Percentiles rank a stretch among this genome's conserved stretches.
phyloP scores from a whole-genome alignment of 352 stramenopile genomes.

The Globisporangium sylvaticum region DNA sequence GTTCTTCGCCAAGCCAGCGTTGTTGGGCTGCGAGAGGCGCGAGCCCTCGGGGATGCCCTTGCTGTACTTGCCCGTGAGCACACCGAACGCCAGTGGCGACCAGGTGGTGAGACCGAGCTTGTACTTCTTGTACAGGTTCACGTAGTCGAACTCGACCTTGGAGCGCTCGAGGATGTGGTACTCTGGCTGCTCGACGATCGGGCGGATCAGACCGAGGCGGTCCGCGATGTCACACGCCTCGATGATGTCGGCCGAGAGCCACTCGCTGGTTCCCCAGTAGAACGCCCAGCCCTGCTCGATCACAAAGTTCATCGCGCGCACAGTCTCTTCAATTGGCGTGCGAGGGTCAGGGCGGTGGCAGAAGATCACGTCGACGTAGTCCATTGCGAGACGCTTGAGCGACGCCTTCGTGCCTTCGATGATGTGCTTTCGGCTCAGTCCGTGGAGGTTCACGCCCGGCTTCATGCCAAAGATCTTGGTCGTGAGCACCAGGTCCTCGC shows the following conservation, averaged over 20 bases:
- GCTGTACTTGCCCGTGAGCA: slow-evolving; percentile 64
- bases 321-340: slow-evolving; percentile 34
- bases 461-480: slow-evolving; percentile 58
- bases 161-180: slow-evolving; percentile 58
- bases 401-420: slow-evolving; percentile 38
- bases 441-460: slow-evolving; percentile 20
- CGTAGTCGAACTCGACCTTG: slow-evolving; percentile 52
- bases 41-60: slow-evolving; percentile 24
- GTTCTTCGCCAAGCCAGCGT: slow-evolving; percentile 17
- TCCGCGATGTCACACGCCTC: slow-evolving; percentile 41
- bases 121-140: slow-evolving; percentile 44
- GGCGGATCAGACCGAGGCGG: slow-evolving; percentile 20
- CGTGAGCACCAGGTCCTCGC: slow-evolving; percentile 50
- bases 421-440: slow-evolving; percentile 42
- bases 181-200: slow-evolving; percentile 44
- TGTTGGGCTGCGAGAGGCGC: slow-evolving; percentile 10
- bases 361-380: slow-evolving; percentile 54
- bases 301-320: slow-evolving; percentile 47
- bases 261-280: slow-evolving; percentile 52
- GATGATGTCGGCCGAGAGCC: slow-evolving; percentile 41
- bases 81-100: slow-evolving; percentile 37
- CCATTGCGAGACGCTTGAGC: slow-evolving; percentile 32
- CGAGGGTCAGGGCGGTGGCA: slow-evolving; percentile 31
- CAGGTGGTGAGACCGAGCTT: slow-evolving; percentile 50
- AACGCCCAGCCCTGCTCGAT: slow-evolving; percentile 34